These are phyloP conservation scores for Scedosporium dehoogii DNA, from an alignment of 2,329 filamentous ascomycete species.

Conservation along the genomic window DNA sequence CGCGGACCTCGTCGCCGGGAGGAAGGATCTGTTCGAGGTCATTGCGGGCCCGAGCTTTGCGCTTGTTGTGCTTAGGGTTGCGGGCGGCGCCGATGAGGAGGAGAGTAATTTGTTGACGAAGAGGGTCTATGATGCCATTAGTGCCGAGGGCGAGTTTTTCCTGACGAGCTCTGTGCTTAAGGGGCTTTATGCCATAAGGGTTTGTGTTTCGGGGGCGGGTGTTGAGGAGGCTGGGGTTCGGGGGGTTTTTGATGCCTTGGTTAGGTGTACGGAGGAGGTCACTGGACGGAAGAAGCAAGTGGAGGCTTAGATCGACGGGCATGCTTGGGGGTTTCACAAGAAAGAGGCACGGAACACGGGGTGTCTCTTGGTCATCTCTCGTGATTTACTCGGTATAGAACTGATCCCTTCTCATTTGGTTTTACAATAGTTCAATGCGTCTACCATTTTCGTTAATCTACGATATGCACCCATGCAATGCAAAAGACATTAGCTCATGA, in stretches of 20 bases:
- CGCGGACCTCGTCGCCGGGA: conserved; percentile 42
- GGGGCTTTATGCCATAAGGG: conserved; percentile 67
- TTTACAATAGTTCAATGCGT: no score
- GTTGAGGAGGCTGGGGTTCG: conserved; percentile 64
- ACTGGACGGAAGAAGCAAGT: background rate
- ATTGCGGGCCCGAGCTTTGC: conserved; percentile 67
- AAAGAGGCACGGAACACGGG: background rate
- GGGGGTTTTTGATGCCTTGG: conserved; percentile 64
- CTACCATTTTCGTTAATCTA: background rate
- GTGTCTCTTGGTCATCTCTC: background rate
- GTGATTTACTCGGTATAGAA: background rate
- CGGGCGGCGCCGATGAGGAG: conserved; percentile 28
- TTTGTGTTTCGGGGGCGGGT: conserved; percentile 62
- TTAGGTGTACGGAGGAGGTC: conserved; percentile 49
- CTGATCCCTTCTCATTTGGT: no score
- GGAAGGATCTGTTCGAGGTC: conserved; percentile 65
- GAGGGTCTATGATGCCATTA: conserved; percentile 65
- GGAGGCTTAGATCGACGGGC: no score
- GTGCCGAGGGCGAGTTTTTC: conserved; percentile 67
- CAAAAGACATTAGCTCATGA: no score
- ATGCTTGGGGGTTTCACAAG: no score
- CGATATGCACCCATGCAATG: background rate
- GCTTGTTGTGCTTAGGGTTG: conserved; percentile 62
- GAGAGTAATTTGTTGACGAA: conserved; percentile 60
- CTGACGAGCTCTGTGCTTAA: conserved; percentile 68